Percentiles rank a stretch among this genome's conserved stretches.
Conservation (phyloP, 371 early-diverging fungal species). For the Apophysomyces ossiformis region DNA sequence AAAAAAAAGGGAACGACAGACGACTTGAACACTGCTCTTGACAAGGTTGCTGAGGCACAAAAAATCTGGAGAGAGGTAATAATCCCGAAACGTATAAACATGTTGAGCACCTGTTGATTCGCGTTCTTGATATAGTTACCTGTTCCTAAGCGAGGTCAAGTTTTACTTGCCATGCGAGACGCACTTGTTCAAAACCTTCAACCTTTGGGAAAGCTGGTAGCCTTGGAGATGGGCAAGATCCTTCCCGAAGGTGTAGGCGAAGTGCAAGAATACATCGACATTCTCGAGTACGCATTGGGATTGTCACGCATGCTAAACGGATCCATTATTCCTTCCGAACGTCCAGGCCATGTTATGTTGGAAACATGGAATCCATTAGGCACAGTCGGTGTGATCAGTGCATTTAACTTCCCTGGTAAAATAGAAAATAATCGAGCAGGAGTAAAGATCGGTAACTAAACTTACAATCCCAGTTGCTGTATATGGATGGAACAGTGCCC, state of each 20-base stretch:
- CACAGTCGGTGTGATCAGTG: constrained; percentile 93
- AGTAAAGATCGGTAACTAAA: background rate
- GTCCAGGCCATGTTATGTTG: constrained; percentile 95
- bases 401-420: constrained; percentile 85
- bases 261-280: constrained; percentile 97
- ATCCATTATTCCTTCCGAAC: constrained; percentile 88
- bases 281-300: constrained; percentile 93
- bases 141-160: constrained; percentile 92
- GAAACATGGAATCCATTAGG: constrained; percentile 97
- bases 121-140: constrained; percentile 57
- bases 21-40: constrained; percentile 56
- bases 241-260: constrained; percentile 94
- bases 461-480: constrained; percentile 57
- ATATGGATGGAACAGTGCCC: constrained; percentile 93
- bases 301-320: constrained; percentile 89
- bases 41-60: constrained; percentile 67
- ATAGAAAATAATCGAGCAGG: background rate
- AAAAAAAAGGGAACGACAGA: constrained; percentile 39
- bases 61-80: constrained; percentile 70
- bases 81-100: background rate
- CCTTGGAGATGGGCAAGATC: constrained; percentile 97
- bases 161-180: constrained; percentile 92
- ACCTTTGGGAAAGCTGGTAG: constrained; percentile 84
- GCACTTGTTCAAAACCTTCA: constrained; percentile 76
- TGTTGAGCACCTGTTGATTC: background rate